Percentiles rank a stretch among this genome's conserved stretches.
phyloP scores from a whole-genome alignment of 148 eudicot species.

The Rhododendron vialii region DNA sequence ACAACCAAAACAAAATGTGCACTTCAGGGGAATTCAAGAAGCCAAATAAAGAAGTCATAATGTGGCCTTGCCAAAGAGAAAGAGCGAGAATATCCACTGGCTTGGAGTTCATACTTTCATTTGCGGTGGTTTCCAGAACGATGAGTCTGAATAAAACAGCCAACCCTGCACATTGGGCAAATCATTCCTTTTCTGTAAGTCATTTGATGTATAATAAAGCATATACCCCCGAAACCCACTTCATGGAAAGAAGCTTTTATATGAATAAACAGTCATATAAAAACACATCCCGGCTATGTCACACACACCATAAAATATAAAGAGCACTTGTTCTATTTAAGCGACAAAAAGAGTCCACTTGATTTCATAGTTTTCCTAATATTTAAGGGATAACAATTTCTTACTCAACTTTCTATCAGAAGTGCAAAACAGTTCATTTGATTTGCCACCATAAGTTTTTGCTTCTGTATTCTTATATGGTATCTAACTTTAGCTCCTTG shows the following conservation, averaged over 20 bases:
- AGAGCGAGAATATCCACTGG: background rate
- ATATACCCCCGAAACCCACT: background rate
- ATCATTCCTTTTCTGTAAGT: background rate
- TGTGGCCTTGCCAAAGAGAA: background rate
- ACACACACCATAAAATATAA: background rate
- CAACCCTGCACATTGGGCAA: slow-evolving; percentile 65
- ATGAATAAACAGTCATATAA: background rate
- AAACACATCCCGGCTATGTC: background rate
- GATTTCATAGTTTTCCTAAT: background rate
- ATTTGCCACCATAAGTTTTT: background rate
- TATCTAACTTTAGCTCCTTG: background rate
- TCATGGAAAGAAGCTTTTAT: background rate
- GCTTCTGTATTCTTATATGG: background rate
- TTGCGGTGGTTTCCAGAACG: slow-evolving; percentile 96
- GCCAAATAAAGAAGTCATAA: background rate
- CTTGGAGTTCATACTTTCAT: slow-evolving; percentile 62
- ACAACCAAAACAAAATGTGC: background rate
- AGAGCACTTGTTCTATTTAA: background rate
- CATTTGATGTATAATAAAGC: slow-evolving; percentile 1
- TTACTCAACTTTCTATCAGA: background rate
- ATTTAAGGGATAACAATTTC: background rate
- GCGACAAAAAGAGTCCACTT: background rate
- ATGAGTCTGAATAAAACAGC: slow-evolving; percentile 87
- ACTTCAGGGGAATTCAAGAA: background rate
- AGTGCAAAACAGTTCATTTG: background rate